Base-by-base conservation (phyloP, 2,329 filamentous ascomycete genomes). In the Exophiala aquamarina region DNA sequence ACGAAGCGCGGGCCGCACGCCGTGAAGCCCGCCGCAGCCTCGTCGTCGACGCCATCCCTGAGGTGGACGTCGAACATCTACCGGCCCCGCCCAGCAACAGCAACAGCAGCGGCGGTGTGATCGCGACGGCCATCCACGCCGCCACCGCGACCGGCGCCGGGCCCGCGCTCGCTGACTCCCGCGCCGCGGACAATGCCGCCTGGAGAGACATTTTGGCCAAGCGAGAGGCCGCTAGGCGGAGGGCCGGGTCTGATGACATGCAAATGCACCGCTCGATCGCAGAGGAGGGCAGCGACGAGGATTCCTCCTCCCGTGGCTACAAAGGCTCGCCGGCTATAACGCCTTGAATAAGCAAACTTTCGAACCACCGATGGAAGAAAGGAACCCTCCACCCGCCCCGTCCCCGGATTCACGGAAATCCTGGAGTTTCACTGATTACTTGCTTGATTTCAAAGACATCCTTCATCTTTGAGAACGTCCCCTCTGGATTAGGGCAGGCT, bases 151-250 rank as follows among this genome's bases (percentile, higher is more conserved):
- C 37, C 13, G 38, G 28, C 2, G 19, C 39, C 2, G 50, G 41
- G 7, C 29, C 35, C 8, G 38, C 39, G 5, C 15, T 44, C 13
- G 44, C 40, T 4, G 43, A 47, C 15, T 28, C 21, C 41, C 15
- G 20, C 8, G n/a, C 14, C 11, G 45, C 41, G 13, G 39, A 40
- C n/a, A 35, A 47, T 13, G 35, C 37, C 10, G 50, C 50, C 10
- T 53, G 50, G 50, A 34, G 33, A 33, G 50, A 44, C 14, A 26
- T 53, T 8, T 18, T 53, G 32, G 47, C 50, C 11, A 44, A 53
- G 43, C 38, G 50, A 21, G 50, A 53, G 46, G 47, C 46, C 18
- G 50, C 46, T 6, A 17, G 50, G 29, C 21, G 44, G 41, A 26
- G 49, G 19, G 35, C 44, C 13, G 49, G 44, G 4, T 26, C 4